These are phyloP conservation scores for Wallacemonas collosoma DNA, from an alignment of 208 protist genomes.

Conservation along the genomic window DNA sequence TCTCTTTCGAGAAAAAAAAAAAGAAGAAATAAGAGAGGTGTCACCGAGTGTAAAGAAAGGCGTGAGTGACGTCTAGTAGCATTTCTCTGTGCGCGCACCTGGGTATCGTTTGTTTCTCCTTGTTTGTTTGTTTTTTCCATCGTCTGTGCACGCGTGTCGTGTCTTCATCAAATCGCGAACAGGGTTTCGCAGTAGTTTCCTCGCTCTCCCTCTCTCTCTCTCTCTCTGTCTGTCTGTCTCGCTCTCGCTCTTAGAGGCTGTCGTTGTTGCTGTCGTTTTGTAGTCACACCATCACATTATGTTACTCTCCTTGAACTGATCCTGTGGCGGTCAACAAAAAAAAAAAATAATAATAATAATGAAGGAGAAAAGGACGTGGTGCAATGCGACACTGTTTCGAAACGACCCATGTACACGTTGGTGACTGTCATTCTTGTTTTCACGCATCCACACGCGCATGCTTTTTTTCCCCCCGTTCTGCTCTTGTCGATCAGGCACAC, in stretches of 20 bases:
- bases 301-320: neutral
- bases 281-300: neutral
- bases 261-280: slow-evolving; percentile 15
- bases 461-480: too few relatives aligned
- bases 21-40: slow-evolving; percentile 8
- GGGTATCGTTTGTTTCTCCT: neutral
- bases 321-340: neutral
- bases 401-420: too few relatives aligned
- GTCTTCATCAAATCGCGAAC: too few relatives aligned
- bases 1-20: neutral
- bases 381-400: too few relatives aligned
- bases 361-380: too few relatives aligned
- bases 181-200: too few relatives aligned
- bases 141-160: too few relatives aligned
- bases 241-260: slow-evolving; percentile 3
- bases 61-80: neutral
- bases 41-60: neutral
- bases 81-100: neutral
- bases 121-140: neutral
- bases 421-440: too few relatives aligned
- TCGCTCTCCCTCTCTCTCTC: too few relatives aligned
- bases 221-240: neutral
- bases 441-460: too few relatives aligned
- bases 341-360: neutral
- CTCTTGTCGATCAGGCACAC: too few relatives aligned